Conservation (phyloP, 2,329 filamentous ascomycete genomes). For the Aspergillus flavus region DNA sequence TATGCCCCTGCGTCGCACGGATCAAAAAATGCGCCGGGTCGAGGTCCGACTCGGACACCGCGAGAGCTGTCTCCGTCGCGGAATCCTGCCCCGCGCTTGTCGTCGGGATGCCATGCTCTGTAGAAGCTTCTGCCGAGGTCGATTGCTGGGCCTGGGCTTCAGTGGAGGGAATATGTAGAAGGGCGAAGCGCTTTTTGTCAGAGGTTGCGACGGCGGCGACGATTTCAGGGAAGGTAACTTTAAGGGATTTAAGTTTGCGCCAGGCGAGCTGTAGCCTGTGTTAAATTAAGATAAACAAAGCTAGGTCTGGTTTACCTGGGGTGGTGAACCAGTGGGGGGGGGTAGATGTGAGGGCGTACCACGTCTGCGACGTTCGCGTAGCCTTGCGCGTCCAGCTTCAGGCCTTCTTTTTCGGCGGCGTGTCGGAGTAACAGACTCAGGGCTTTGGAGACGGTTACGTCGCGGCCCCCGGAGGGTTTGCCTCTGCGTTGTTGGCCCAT, state of each 20-base stretch:
- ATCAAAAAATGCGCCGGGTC: conserved; percentile 76
- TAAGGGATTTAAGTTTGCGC: conserved; percentile 65
- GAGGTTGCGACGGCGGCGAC: conserved; percentile 69
- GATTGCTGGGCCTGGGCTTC: conserved; percentile 10
- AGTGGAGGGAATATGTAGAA: conserved; percentile 59
- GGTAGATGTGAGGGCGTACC: conserved; percentile 35
- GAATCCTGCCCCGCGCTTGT: conserved; percentile 32
- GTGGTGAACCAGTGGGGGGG: background rate
- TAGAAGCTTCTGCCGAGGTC: conserved; percentile 15
- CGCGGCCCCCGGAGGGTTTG: conserved; percentile 27
- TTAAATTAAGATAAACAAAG: background rate
- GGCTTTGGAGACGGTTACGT: conserved; percentile 45
- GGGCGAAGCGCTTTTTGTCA: conserved; percentile 87
- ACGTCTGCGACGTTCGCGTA: conserved; percentile 64
- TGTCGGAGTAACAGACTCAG: conserved; percentile 59
- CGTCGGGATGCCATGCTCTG: conserved; percentile 14
- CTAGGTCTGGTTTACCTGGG: background rate
- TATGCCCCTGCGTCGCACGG: conserved; percentile 94
- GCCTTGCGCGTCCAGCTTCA: conserved; percentile 61
- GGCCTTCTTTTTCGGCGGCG: conserved; percentile 61
- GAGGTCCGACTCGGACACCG: conserved; percentile 52
- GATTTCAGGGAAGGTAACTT: conserved; percentile 76
- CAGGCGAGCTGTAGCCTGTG: conserved; percentile 53
- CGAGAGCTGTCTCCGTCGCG: conserved; percentile 39
- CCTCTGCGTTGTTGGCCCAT: conserved; percentile 12